Percentiles rank a stretch among this genome's conserved stretches.
These are phyloP conservation scores for Sinapis alba DNA, from an alignment of 441 rosid species.

Conservation along the genomic window DNA sequence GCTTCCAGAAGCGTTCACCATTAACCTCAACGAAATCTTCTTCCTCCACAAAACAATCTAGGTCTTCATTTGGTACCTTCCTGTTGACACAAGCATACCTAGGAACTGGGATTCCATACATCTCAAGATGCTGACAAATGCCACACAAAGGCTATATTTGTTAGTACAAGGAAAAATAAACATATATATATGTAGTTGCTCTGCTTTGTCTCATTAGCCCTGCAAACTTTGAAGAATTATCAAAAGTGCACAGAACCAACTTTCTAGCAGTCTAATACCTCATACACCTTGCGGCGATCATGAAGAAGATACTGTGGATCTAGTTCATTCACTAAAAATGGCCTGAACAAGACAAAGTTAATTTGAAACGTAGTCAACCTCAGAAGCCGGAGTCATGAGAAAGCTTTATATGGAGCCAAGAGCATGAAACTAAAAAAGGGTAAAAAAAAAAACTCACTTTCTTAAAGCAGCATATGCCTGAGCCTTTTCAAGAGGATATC, in stretches of 20 bases:
- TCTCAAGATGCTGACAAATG: constrained; percentile 74
- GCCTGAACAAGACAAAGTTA: constrained; percentile 68
- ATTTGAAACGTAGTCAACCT: constrained; percentile 20
- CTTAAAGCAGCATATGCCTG: constrained; percentile 93
- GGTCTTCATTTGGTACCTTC: constrained; percentile 75
- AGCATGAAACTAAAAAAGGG: not conserved
- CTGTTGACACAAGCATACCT: constrained; percentile 97
- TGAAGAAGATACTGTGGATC: constrained; percentile 96
- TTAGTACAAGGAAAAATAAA: constrained; percentile 12
- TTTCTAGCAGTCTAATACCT: constrained; percentile 49
- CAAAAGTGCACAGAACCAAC: not conserved
- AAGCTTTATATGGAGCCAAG: constrained; percentile 2
- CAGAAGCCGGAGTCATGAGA: not conserved
- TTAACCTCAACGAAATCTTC: constrained; percentile 99
- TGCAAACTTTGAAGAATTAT: constrained; percentile 14
- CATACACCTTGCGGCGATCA: constrained; percentile 96
- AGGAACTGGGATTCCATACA: constrained; percentile 98
- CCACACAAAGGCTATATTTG: constrained; percentile 24
- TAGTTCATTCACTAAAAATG: constrained; percentile 90
- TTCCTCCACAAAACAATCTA: constrained; percentile 89
- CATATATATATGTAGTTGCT: not conserved
- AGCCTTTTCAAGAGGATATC: constrained; percentile 94
- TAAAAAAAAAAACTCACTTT: constrained; percentile 59
- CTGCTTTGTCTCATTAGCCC: constrained; percentile 2
- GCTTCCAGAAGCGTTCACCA: constrained; percentile 98